Evolutionary conservation across 1,139 yeast genomes (phyloP), one percentile per base, ranked within the genome.

Genomic region (Pichia sp.): DNA sequence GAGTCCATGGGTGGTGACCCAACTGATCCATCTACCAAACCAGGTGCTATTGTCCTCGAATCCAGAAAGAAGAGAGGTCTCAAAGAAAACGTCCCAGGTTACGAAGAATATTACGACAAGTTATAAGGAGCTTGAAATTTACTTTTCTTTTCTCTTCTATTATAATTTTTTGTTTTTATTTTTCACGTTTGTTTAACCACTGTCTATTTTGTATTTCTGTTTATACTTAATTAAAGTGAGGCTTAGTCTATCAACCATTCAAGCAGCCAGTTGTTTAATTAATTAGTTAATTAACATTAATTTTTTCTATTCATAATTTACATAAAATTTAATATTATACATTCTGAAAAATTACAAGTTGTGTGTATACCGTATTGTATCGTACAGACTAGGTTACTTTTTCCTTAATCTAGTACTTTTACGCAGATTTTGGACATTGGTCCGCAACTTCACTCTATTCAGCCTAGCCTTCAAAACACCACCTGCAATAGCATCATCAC

Each of bases 31-130:
- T 69, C 85, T 73, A 72, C 96, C 72, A 93, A 92, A 85, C 95
- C 98, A 71, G 98, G 98, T 87, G 80, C 79, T 68, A 89, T 93
- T 75, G 97, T 89, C 72, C 70, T 74, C 67, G 95, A 79, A 66
- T 85, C 95, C 79, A 90, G 99, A 85, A 87, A 85, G 84, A 89
- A 98, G 81, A 90, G 87, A 77, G 98, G 98, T 85, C 76, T 89
- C 84, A 93, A 93, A 89, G 90, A 89, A 71, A 86, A 76, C 71
- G 97, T 92, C 78, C 98, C 99, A 80, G 96, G 95, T 77, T 93
- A 93, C 89, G 96, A 90, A 81, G 98, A 93, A 82, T 93, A 89
- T 87, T 93, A 93, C 84, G 99, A 93, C 85, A 92, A 92, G 82
- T 90, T 93, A 81, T 93, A 90, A 85, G 80, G 45, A 48, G 45